Conservation (phyloP, 2,329 filamentous ascomycete genomes). For the Pseudocercospora eumusae region DNA sequence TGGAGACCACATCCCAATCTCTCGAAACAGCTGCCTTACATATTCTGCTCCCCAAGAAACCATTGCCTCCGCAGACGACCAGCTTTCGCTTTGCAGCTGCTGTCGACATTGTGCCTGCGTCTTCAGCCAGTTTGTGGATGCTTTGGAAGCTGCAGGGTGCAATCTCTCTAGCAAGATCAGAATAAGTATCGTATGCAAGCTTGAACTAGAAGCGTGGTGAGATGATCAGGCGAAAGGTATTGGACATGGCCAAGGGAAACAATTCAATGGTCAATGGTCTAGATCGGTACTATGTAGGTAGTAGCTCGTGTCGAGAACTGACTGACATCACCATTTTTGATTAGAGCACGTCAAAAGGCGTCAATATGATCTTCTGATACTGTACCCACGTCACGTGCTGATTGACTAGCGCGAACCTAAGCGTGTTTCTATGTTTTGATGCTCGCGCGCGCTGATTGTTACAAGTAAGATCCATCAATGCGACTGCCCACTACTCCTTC, state of each 20-base stretch:
- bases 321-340: slow-evolving; percentile 1
- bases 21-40: slow-evolving; percentile 83
- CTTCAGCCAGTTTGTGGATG: not conserved
- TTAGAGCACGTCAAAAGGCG: not conserved
- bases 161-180: not conserved
- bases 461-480: not conserved
- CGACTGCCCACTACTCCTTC: not conserved
- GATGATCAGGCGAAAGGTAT: not conserved
- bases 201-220: slow-evolving; percentile 1
- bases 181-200: not conserved
- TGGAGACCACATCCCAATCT: slow-evolving; percentile 89
- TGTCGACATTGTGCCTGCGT: slow-evolving; percentile 20
- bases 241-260: not conserved
- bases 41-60: slow-evolving; percentile 82
- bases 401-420: not conserved
- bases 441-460: not conserved
- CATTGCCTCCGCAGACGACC: slow-evolving; percentile 89
- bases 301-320: no score
- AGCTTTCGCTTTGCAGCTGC: slow-evolving; percentile 65
- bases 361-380: no score
- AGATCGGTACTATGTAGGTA: no score
- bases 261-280: not conserved
- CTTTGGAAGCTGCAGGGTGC: not conserved
- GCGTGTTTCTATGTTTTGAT: not conserved
- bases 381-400: not conserved